A percentile compares a stretch with the other conserved stretches of the same genome.
Evolutionary conservation across 306 rosid species (phyloP).

Genomic region (Rubus parviflorus): DNA sequence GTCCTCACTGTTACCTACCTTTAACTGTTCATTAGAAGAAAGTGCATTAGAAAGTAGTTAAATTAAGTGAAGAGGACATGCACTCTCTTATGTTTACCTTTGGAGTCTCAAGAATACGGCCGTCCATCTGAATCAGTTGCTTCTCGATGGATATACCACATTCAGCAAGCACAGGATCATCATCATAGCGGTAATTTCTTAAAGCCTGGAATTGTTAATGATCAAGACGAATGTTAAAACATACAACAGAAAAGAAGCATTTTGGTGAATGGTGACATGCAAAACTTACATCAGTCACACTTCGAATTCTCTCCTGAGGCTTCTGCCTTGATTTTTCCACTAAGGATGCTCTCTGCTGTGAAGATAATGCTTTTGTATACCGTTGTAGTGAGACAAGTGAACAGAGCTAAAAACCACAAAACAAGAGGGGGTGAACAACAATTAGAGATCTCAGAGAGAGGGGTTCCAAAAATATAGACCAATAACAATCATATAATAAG

Average conservation of each 20-base stretch:
- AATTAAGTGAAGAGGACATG: slow-evolving; percentile 21
- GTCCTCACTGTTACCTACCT: slow-evolving; percentile 70
- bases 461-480: slow-evolving; percentile 13
- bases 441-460: slow-evolving; percentile 17
- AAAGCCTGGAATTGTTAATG: slow-evolving; percentile 52
- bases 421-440: not conserved
- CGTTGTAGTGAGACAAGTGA: slow-evolving; percentile 84
- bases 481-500: slow-evolving; percentile 3
- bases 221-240: slow-evolving; percentile 6
- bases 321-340: slow-evolving; percentile 86
- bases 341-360: slow-evolving; percentile 70
- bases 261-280: not conserved
- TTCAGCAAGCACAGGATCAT: slow-evolving; percentile 68
- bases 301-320: slow-evolving; percentile 66
- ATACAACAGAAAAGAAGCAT: too few species aligned
- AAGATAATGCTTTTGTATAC: slow-evolving; percentile 76
- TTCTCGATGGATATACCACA: slow-evolving; percentile 69
- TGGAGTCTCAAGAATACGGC: slow-evolving; percentile 83
- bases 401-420: slow-evolving; percentile 55
- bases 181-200: slow-evolving; percentile 42
- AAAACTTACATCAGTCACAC: slow-evolving; percentile 56
- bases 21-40: slow-evolving; percentile 52
- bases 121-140: slow-evolving; percentile 57
- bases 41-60: slow-evolving; percentile 27
- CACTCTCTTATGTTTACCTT: slow-evolving; percentile 45